Conservation (phyloP, 345 rosid genomes). For the Eucalyptus paniculata region DNA sequence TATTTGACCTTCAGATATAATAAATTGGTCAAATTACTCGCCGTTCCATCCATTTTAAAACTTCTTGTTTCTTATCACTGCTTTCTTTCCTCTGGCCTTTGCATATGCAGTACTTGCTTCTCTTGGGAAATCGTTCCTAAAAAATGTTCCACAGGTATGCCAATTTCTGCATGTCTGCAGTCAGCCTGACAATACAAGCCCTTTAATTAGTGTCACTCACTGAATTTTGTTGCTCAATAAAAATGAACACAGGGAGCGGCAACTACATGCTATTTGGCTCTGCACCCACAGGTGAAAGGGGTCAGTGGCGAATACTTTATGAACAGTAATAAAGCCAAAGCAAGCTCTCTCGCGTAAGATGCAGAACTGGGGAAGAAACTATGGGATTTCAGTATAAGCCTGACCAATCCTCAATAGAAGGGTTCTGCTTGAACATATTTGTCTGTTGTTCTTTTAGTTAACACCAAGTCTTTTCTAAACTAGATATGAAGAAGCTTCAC, state of each 20-base stretch:
- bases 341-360: conserved; percentile 27
- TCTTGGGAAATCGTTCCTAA: conserved; percentile 14
- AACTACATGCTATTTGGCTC: conserved; percentile 62
- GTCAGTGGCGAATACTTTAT: conserved; percentile 36
- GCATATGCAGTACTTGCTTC: conserved; percentile 15
- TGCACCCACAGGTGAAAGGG: conserved; percentile 51
- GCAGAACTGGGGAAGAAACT: conserved; percentile 26
- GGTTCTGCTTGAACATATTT: background rate
- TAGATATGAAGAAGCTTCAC: background rate
- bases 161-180: background rate
- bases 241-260: conserved; percentile 46
- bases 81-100: background rate
- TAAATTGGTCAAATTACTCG: background rate
- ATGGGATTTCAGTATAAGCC: conserved; percentile 30
- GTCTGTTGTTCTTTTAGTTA: background rate
- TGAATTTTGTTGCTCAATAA: background rate
- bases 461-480: background rate
- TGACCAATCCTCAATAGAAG: background rate
- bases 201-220: background rate
- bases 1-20: background rate
- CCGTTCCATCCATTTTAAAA: background rate
- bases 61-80: background rate
- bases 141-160: conserved; percentile 35
- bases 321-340: conserved; percentile 33
- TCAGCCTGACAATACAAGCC: background rate